Conservation (phyloP, 768 basidiomycete species). For the Astraeus odoratus region DNA sequence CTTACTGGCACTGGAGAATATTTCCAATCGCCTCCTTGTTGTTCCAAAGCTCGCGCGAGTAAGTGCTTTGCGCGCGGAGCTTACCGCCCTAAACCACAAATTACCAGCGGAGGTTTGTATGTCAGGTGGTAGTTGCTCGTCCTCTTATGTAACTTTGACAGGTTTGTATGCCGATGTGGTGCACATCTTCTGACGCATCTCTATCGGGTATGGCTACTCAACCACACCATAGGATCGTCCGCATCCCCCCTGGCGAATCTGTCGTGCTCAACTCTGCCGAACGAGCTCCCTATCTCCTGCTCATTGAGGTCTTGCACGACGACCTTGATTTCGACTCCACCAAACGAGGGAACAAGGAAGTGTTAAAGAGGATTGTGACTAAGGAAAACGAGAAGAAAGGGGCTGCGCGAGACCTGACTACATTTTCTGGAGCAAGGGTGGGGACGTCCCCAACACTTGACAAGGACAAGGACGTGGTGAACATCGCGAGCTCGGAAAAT, state of each 20-base stretch:
- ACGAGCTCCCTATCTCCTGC: conserved; percentile 85
- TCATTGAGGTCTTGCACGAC: conserved; percentile 83
- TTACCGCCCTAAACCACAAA: conserved; percentile 93
- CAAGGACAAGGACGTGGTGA: conserved; percentile 9
- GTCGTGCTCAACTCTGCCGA: conserved; percentile 98
- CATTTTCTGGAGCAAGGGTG: conserved; percentile 30
- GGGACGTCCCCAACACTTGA: conserved; percentile 8
- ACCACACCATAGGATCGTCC: conserved; percentile 90
- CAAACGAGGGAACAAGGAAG: conserved; percentile 78
- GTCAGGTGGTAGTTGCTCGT: conserved; percentile 3
- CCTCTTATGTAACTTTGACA: conserved; percentile 21
- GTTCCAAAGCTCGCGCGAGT: conserved; percentile 92
- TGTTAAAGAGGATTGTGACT: conserved; percentile 66
- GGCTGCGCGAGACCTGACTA: conserved; percentile 48
- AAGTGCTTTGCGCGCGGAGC: conserved; percentile 91
- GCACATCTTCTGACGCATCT: conserved; percentile 58
- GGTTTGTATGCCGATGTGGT: conserved; percentile 90
- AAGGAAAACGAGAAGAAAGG: conserved; percentile 60
- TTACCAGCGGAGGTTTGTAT: conserved; percentile 83
- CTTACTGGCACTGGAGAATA: conserved; percentile 81
- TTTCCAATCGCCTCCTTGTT: conserved; percentile 85
- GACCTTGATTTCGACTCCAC: conserved; percentile 91
- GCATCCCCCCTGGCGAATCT: conserved; percentile 95
- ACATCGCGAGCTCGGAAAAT: conserved; percentile 26
- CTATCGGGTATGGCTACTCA: conserved; percentile 34